Base-by-base conservation (phyloP, 768 basidiomycete genomes). In the Nidularia pulvinata region DNA sequence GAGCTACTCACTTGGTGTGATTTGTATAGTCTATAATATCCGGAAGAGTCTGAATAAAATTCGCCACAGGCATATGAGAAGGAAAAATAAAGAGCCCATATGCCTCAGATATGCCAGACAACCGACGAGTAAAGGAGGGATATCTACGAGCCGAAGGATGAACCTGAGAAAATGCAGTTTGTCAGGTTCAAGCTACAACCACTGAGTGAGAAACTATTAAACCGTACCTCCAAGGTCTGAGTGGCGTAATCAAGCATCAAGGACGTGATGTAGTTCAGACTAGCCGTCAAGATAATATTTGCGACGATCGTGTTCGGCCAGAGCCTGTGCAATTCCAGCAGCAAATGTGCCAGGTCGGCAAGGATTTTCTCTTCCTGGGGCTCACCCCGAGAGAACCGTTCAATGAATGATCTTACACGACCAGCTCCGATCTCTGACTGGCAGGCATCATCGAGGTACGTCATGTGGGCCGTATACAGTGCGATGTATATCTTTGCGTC, bases 231-330 rank as follows among this genome's bases (percentile, higher is more conserved):
- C 66, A 71, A 63, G 2, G 55, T 57, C 11, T 54, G 46, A 5
- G 65, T 65, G 22, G 68, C 66, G 25, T 63, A 34, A 32, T 77
- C 75, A 11, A 73, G 52, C 35, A 71, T 42, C 42, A 60, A 56
- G 11, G 63, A 64, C 25, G 66, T 58, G 33, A 76, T 50, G 35
- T 65, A 66, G 33, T 66, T 68, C 37, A 73, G 33, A 1, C 63
- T 65, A 14, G 67, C 60, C 4, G 65, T 61, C 30, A 64, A 58
- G 48, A 77, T 67, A 4, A 68, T 36, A 35, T 70, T 68, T 19
- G 19, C 19, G 19, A 19, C 19, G 19, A 19, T 19, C 19, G 19
- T 19, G 19, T 19, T 19, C 19, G 19, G 19, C 19, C 19, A 19
- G 19, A 19, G 19, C 19, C 19, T 19, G 19, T 19, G 19, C 19